Percentiles rank a stretch among this genome's conserved stretches.
Conservation (phyloP, 1,284 basidiomycete species). For the Boletellus deceptivus region DNA sequence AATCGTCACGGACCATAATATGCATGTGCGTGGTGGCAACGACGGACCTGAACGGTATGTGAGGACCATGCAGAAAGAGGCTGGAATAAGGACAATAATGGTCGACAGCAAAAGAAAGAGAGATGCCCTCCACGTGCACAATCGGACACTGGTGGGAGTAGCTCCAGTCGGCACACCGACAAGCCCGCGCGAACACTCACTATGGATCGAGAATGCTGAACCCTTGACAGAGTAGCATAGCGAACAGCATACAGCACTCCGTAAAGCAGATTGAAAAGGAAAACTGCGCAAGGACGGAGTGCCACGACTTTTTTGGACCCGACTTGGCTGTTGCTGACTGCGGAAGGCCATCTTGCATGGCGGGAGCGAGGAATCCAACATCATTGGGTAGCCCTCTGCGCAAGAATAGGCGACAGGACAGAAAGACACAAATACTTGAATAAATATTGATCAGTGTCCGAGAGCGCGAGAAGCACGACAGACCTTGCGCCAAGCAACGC, state of each 20-base stretch:
- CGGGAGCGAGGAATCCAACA: slow-evolving; percentile 42
- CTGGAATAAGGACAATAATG: slow-evolving; percentile 61
- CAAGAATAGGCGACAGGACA: slow-evolving; percentile 54
- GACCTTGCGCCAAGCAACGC: slow-evolving; percentile 26
- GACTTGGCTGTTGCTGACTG: slow-evolving; percentile 37
- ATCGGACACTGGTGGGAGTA: slow-evolving; percentile 42
- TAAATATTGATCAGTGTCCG: slow-evolving; percentile 1
- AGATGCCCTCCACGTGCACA: slow-evolving; percentile 63
- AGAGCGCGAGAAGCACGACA: neutral
- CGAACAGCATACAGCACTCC: slow-evolving; percentile 65
- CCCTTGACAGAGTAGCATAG: slow-evolving; percentile 65
- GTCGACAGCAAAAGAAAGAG: slow-evolving; percentile 52
- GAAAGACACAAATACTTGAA: slow-evolving; percentile 46
- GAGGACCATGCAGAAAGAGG: slow-evolving; percentile 58
- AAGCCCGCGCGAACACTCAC: slow-evolving; percentile 38
- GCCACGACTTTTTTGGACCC: slow-evolving; percentile 37
- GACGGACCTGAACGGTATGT: slow-evolving; percentile 40
- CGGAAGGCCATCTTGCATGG: slow-evolving; percentile 39
- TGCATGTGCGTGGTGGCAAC: neutral
- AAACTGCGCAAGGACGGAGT: slow-evolving; percentile 52
- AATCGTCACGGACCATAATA: neutral
- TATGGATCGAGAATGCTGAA: slow-evolving; percentile 47
- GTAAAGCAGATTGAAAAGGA: slow-evolving; percentile 66
- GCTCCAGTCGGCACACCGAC: slow-evolving; percentile 1
- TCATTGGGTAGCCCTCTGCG: slow-evolving; percentile 56